Base-by-base conservation (phyloP, 495 filamentous ascomycete species). In the Penicillium odoratum region DNA sequence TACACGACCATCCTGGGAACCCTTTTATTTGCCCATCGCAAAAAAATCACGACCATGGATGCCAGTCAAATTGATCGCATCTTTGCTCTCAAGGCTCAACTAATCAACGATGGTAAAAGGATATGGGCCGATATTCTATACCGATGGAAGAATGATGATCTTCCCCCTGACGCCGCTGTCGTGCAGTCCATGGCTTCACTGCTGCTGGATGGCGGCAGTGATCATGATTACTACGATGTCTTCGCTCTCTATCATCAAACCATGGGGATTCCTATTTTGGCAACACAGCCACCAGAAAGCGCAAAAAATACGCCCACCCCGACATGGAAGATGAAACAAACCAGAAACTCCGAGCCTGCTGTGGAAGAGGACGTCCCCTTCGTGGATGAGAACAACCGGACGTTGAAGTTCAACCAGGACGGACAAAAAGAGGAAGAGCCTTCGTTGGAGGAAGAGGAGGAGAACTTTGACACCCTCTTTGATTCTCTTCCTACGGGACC, bases 1-100 rank as follows among this genome's bases (percentile, higher is more conserved):
- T 98, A 87, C 58, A 90, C 89, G 5, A 91, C 83, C 33, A 88
- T 98, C 52, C 58, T 98, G 28, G 87, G 89, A 53, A 89, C 87
- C 5, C 77, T 96, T 21, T 71, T 79, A 18, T 61, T 75, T 40
- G 60, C 78, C 16, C 58, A 68, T 13, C 59, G 64, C 28, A 43
- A 56, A 5, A 63, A 72, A 29, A 52, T 75, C 6, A 46, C 53
- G 1, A 63, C 60, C 5, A 64, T 74, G 40, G 51, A 69, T 36
- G 55, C 62, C 47, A 53, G 53, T 29, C 58, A 77, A 15, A 59
- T 74, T 47, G 73, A 80, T 2, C 68, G 75, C 30, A 74, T 72
- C 5, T 59, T 65, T 4, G 66, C 65, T 40, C 66, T 64, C 48
- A 68, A 67, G 47, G 60, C 64, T 3, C 65, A 65, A 29, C 67